Evolutionary conservation across 2,329 filamentous ascomycete genomes (phyloP).

Genomic region (Xylaria sp.): DNA sequence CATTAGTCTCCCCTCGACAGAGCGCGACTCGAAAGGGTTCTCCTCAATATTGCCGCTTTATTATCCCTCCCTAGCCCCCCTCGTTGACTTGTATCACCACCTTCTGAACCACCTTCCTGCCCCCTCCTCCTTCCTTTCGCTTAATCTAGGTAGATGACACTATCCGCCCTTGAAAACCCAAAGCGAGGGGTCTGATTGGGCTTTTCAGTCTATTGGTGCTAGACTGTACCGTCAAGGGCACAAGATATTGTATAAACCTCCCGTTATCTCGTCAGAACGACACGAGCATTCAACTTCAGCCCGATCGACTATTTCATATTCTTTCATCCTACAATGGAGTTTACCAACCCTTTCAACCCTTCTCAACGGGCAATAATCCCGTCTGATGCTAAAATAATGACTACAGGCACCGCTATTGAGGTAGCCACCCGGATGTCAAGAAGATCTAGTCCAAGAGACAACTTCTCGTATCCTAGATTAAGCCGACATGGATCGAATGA

Average conservation of each 20-base stretch:
- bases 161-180: constrained; percentile 37
- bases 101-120: constrained; percentile 38
- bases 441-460: constrained; percentile 44
- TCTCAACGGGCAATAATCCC: constrained; percentile 29
- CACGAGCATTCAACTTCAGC: constrained; percentile 36
- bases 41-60: constrained; percentile 41
- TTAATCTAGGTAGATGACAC: constrained; percentile 30
- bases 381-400: constrained; percentile 16
- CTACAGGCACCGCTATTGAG: constrained; percentile 34
- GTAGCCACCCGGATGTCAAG: constrained; percentile 30
- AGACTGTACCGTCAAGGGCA: constrained; percentile 40
- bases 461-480: constrained; percentile 51
- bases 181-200: constrained; percentile 36
- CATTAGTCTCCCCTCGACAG: constrained; percentile 40
- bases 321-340: constrained; percentile 41
- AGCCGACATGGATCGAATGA: constrained; percentile 46
- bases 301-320: constrained; percentile 35
- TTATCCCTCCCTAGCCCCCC: constrained; percentile 45
- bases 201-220: constrained; percentile 28
- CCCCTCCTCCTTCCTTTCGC: constrained; percentile 35
- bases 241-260: constrained; percentile 44
- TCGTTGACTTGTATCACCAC: constrained; percentile 43
- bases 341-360: constrained; percentile 35
- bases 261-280: constrained; percentile 42
- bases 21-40: constrained; percentile 40